Conservation (phyloP, 805 yeast species). For the Sugiyamaella boreocaroliniensis region DNA sequence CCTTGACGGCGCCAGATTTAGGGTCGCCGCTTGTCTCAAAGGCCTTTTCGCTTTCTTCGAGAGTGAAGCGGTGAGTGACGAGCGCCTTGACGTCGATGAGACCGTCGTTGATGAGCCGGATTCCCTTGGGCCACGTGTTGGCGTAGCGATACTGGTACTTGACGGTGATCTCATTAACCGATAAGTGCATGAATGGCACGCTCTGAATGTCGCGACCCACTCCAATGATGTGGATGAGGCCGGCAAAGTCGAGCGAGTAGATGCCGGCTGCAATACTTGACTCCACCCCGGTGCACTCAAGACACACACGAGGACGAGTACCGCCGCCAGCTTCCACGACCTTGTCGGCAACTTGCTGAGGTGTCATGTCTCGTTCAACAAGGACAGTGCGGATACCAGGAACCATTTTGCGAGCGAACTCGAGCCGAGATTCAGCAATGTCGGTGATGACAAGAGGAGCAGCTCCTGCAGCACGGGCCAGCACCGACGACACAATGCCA, state of each 20-base stretch:
- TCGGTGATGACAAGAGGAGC: slow-evolving; percentile 48
- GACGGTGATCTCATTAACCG: slow-evolving; percentile 46
- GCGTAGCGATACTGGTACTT: slow-evolving; percentile 49
- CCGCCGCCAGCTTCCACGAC: slow-evolving; percentile 36
- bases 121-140: slow-evolving; percentile 53
- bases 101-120: slow-evolving; percentile 41
- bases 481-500: slow-evolving; percentile 42
- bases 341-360: slow-evolving; percentile 26
- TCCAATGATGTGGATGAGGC: slow-evolving; percentile 43
- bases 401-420: slow-evolving; percentile 40
- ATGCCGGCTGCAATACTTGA: slow-evolving; percentile 42
- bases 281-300: slow-evolving; percentile 54
- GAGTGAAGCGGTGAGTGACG: slow-evolving; percentile 43
- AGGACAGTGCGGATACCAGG: slow-evolving; percentile 43
- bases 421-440: slow-evolving; percentile 38
- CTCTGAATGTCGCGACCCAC: slow-evolving; percentile 44
- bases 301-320: slow-evolving; percentile 37
- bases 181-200: slow-evolving; percentile 50
- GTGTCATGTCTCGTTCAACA: slow-evolving; percentile 38
- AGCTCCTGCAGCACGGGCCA: slow-evolving; percentile 49
- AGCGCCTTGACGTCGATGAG: slow-evolving; percentile 40
- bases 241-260: slow-evolving; percentile 43
- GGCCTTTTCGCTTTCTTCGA: slow-evolving; percentile 45
- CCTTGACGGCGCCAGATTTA: slow-evolving; percentile 42
- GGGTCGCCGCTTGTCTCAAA: slow-evolving; percentile 38